These are phyloP conservation scores for Hyphopichia buzzinii DNA, from an alignment of 1,139 yeast species.

Conservation along the genomic window DNA sequence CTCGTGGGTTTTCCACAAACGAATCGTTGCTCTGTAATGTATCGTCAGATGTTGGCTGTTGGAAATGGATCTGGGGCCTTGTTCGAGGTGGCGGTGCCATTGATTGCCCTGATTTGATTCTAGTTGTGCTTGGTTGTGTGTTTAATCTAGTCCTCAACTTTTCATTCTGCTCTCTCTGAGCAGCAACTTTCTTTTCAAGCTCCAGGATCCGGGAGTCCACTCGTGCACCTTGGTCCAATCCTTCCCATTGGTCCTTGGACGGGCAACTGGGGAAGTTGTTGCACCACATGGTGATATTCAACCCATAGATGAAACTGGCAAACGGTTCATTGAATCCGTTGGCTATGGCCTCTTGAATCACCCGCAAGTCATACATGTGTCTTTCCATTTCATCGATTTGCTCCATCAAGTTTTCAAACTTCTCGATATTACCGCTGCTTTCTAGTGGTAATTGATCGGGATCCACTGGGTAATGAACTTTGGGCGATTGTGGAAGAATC, in stretches of 20 bases:
- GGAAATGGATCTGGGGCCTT: constrained; percentile 1
- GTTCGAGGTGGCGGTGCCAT: background rate
- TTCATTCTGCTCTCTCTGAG: constrained; percentile 25
- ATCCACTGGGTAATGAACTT: constrained; percentile 42
- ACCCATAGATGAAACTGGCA: constrained; percentile 60
- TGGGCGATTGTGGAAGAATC: constrained; percentile 41
- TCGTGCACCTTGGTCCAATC: constrained; percentile 24
- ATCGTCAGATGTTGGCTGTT: constrained; percentile 13
- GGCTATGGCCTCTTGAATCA: constrained; percentile 48
- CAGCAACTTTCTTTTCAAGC: constrained; percentile 20
- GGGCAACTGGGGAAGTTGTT: constrained; percentile 53
- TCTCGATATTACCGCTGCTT: constrained; percentile 25
- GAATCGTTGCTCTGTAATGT: constrained; percentile 24
- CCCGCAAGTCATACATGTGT: constrained; percentile 45
- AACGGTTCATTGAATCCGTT: constrained; percentile 61
- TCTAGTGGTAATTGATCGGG: constrained; percentile 40
- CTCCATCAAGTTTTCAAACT: constrained; percentile 48
- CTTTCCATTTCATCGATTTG: constrained; percentile 51
- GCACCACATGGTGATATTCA: constrained; percentile 66
- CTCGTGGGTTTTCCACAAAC: constrained; percentile 20
- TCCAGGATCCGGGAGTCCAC: constrained; percentile 23
- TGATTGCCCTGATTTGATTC: constrained; percentile 1
- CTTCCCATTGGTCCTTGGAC: constrained; percentile 34
- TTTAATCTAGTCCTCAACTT: constrained; percentile 23
- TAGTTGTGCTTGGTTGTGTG: constrained; percentile 7